phyloP scores from a whole-genome alignment of 345 rosid species.

The Euphorbia lathyris region DNA sequence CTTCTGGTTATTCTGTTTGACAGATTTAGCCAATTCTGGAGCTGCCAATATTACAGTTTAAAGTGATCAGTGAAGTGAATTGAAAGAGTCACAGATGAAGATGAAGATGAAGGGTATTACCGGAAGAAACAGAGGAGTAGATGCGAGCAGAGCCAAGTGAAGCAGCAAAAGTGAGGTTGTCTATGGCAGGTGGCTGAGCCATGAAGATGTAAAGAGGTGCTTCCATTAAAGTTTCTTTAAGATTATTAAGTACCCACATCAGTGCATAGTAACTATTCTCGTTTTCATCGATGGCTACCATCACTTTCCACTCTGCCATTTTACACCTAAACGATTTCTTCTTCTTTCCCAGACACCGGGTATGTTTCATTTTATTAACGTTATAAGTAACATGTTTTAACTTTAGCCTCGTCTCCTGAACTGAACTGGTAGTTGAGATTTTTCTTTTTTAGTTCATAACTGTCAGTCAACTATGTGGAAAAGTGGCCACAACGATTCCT shows the following conservation, averaged over 20 bases:
- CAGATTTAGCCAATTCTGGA: background rate
- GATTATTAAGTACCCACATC: conserved; percentile 18
- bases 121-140: conserved; percentile 31
- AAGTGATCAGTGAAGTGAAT: background rate
- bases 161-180: conserved; percentile 3
- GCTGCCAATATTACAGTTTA: background rate
- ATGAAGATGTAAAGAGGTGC: conserved; percentile 12
- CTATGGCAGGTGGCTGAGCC: conserved; percentile 9
- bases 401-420: too few species aligned
- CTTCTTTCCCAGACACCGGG: too few species aligned
- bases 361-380: background rate
- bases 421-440: background rate
- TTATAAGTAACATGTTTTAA: background rate
- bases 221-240: conserved; percentile 2
- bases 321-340: background rate
- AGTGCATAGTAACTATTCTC: conserved; percentile 17
- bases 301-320: conserved; percentile 33
- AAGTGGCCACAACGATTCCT: too few species aligned
- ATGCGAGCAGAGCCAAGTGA: conserved; percentile 30
- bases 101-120: conserved; percentile 9
- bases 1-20: conserved; percentile 5
- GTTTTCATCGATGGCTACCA: conserved; percentile 19
- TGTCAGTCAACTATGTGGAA: background rate
- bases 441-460: conserved; percentile 1
- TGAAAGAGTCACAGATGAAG: too few species aligned